These are phyloP conservation scores for Ganoderma lucidum DNA, from an alignment of 1,284 basidiomycete species.

Conservation along the genomic window DNA sequence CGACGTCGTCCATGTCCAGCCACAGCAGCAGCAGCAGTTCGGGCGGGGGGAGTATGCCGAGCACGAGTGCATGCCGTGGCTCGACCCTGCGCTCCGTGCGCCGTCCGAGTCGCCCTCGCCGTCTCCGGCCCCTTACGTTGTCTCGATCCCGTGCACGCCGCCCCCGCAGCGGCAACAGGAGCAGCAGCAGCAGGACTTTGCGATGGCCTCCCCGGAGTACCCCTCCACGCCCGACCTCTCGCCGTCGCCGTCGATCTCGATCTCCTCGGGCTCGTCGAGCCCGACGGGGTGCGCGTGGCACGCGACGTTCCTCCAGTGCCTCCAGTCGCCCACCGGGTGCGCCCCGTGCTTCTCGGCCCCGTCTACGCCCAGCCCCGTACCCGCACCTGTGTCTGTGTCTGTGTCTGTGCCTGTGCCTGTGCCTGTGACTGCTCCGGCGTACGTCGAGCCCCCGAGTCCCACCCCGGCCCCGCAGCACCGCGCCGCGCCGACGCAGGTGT, in stretches of 20 bases:
- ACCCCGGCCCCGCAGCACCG: neutral
- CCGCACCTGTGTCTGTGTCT: neutral
- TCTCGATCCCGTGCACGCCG: constrained; percentile 1
- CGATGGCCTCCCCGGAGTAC: neutral
- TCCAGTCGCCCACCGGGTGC: constrained; percentile 24
- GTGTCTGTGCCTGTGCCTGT: neutral
- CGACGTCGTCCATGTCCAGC: neutral
- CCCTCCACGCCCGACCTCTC: constrained; percentile 13
- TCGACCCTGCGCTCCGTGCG: constrained; percentile 27
- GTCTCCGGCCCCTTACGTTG: neutral
- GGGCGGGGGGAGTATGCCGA: constrained; percentile 12
- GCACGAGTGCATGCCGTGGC: constrained; percentile 26
- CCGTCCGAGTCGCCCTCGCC: constrained; percentile 22
- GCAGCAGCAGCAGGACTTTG: neutral
- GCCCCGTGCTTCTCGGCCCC: constrained; percentile 15
- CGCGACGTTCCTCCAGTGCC: constrained; percentile 34
- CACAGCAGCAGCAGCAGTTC: neutral
- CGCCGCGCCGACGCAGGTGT: neutral
- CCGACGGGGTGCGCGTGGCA: constrained; percentile 35
- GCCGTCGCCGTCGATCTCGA: neutral
- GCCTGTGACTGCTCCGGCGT: neutral
- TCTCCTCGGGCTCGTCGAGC: constrained; percentile 3
- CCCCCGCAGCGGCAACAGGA: too few relatives aligned
- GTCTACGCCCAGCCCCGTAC: neutral
- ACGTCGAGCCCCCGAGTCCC: neutral